Evolutionary conservation across 805 yeast genomes (phyloP).

Genomic region (Suhomyces kilbournensis): DNA sequence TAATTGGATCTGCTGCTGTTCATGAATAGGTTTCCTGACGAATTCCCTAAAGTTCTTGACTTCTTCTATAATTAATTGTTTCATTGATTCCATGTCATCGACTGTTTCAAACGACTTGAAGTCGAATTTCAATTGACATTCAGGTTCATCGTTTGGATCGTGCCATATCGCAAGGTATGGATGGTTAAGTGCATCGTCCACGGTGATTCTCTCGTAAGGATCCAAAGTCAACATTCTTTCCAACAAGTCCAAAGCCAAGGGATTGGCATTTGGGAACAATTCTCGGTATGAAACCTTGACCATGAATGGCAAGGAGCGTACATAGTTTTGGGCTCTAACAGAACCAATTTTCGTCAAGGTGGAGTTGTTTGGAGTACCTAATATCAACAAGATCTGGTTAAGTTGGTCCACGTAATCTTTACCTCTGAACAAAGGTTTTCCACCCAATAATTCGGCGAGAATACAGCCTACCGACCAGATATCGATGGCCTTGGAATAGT

Average conservation of each 20-base stretch:
- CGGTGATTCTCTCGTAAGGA: constrained; percentile 80
- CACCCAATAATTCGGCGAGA: constrained; percentile 87
- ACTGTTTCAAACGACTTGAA: constrained; percentile 78
- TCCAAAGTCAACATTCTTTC: constrained; percentile 81
- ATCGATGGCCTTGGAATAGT: constrained; percentile 94
- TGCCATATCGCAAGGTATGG: constrained; percentile 88
- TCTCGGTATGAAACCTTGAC: constrained; percentile 69
- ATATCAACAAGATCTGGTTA: constrained; percentile 76
- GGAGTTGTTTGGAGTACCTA: constrained; percentile 82
- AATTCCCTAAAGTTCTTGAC: constrained; percentile 74
- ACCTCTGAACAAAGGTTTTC: constrained; percentile 90
- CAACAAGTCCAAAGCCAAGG: constrained; percentile 70
- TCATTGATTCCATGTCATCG: constrained; percentile 75
- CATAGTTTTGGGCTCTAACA: constrained; percentile 86
- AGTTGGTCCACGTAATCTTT: constrained; percentile 95
- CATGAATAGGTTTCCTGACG: constrained; percentile 73
- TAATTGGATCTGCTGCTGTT: constrained; percentile 41
- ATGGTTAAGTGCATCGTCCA: constrained; percentile 83
- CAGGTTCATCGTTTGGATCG: constrained; percentile 82
- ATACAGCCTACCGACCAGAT: constrained; percentile 98
- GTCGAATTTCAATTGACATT: constrained; percentile 76
- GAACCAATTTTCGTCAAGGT: constrained; percentile 59
- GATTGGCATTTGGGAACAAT: constrained; percentile 82
- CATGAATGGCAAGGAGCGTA: constrained; percentile 80
- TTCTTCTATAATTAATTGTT: constrained; percentile 74